Base-by-base conservation (phyloP, 371 early-diverging fungal species). In the Rhizomucor miehei region DNA sequence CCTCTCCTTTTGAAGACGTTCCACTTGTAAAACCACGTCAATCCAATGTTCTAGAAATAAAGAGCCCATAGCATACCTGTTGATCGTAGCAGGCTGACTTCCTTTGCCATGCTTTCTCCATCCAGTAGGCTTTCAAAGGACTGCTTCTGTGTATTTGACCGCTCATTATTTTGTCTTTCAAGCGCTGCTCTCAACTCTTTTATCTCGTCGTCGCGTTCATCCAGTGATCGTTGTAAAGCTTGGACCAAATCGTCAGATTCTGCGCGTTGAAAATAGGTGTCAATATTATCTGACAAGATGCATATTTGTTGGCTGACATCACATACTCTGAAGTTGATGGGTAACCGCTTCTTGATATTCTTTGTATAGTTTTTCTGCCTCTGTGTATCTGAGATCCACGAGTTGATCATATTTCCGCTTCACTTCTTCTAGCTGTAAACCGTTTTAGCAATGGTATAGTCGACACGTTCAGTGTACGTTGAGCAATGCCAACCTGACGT, bases 321-420 rank as follows among this genome's bases (percentile, higher is more conserved):
- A 16, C 38, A 39, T 44, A 56, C 62, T 47, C 52, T 44, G 38
- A 14, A 56, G 44, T 1, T 50, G 52, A 16, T 44, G 23, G 44
- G 36, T 13, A 4, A 46, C 44, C 25, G 48, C 49, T 24, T 54
- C 53, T 45, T 36, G 38, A 35, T 41, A 48, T 13, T 19, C 24
- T 21, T 52, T 46, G 11, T 48, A 25, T 25, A 38, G 29, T 38
- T 43, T 17, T 44, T 62, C 62, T 14, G 62, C 51, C 24, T 56
- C 57, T 19, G 62, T 56, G 19, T 24, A 52, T 34, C 57, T 52
- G 16, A 56, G 6, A 38, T 44, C 19, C 1, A 35, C 48, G 0
- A 62, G 44, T 4, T 43, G 35, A 3, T 62, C 57, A 23, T 34
- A 62, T 17, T 56, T 24, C 10, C 52, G 24, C 24, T 54, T n/a